Evolutionary conservation across 148 eudicot species (phyloP), one percentile per base, ranked within the genome.

Genomic region (Talinum fruticosum): DNA sequence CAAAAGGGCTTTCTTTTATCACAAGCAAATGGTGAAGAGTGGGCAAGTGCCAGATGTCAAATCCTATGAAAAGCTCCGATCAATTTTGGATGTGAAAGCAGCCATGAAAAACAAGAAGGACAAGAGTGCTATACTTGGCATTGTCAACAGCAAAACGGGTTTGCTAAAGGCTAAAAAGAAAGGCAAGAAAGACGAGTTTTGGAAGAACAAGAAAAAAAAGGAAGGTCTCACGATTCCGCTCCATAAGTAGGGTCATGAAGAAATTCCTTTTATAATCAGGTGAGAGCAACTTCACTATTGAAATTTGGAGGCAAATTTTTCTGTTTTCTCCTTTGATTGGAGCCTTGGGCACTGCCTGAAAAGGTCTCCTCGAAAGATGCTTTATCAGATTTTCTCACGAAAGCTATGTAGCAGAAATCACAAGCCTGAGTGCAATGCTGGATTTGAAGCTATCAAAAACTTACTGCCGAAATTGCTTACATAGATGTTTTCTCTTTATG

Each of bases 151-250:
- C 81, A 88, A 87, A 47, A 83, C 82, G 88, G 96, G 94, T 69
- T 72, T 87, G 83, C 28, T 92, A 80, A 85, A 88, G 81, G 74
- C 80, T 47, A 87, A 85, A 84, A 91, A 80, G 86, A 92, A 82
- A 81, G 84, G 90, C 5, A 90, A 95, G 86, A 92, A 91, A 74
- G 96, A 95, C 65, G 99, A 95, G 74, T 95, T 95, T 64, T 95
- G 99, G 99, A 95, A 95, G 84, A 83, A 82, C 79, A 91, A 86
- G 87, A 91, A 83, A 80, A 87, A 79, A 53, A 77, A 54, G 49
- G 80, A 66, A 83, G 82, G 75, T 73, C 72, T 28, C 78, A 76
- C 74, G 75, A 77, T 37, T 77, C 90, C n/a, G 67, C 74, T n/a
- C 16, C 32, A 62, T 67, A 74, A 67, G 82, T 53, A 82, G 76